Base-by-base conservation (phyloP, 73 alveolate genomes). In the Symbiodinium natans region DNA sequence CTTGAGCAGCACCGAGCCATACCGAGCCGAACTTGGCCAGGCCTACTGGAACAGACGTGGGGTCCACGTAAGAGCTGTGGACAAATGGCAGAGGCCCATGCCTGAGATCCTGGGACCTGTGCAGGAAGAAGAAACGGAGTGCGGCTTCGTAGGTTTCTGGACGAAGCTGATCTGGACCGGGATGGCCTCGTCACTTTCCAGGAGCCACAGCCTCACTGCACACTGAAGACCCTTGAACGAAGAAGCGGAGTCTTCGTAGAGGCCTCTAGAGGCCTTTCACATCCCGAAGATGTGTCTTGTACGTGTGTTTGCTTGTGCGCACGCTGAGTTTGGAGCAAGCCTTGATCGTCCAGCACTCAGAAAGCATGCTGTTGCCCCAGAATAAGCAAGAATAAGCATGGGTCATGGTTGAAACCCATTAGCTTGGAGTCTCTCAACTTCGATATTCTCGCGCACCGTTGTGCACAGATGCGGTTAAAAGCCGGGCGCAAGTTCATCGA, bases 1-100 rank as follows among this genome's bases (percentile, higher is more conserved):
- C 23, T 10, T 10, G 17, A 17, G 23, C 17, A 17, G 63, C 63
- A 56, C 75, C 27, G 75, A 6, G 33, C 75, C 75, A 15, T 56
- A 15, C 33, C 10, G 33, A 15, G 33, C 27, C 75, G 6, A 17
- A 11, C 15, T 39, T 19, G 36, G 59, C 17, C 41, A 89, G 96
- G 96, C 96, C 75, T 89, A 89, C 39, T 89, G 96, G 96, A 89
- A 89, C 77, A 84, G 96, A 8, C 74, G 96, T 34, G 96, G 96
- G 33, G 96, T 89, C 46, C 96, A 89, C 15, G 96, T 89, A 25
- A 84, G 96, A 13, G 86, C 96, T 39, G 88, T 11, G 38, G 96
- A 89, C 87, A 89, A 89, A 52, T 89, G 96, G 96, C 96, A 89
- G 87, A 40, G 96, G 96, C 46, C 36, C 33, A 6, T 17, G n/a